Evolutionary conservation across 805 yeast species (phyloP).

Genomic region (Sugiyamaella boreocaroliniensis): DNA sequence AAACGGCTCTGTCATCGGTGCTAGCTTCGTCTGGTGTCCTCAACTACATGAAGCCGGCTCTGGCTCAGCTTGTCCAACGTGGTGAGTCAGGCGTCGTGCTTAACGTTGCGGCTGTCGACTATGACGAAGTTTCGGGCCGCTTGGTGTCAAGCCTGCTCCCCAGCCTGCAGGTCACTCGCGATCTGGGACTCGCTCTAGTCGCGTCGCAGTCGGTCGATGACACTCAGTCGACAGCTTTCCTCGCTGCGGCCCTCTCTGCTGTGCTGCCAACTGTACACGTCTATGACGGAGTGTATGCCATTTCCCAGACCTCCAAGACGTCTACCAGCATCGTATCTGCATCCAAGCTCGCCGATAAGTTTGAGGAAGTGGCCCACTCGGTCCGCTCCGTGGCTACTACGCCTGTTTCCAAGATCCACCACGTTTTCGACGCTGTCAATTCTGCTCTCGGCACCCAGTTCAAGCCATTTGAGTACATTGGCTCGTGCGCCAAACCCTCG

Average conservation of each 20-base stretch:
- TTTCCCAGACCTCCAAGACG: constrained; percentile 40
- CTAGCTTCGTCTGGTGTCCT: constrained; percentile 65
- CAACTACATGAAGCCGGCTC: constrained; percentile 57
- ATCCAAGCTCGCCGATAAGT: constrained; percentile 24
- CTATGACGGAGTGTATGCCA: constrained; percentile 71
- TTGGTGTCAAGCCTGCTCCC: constrained; percentile 59
- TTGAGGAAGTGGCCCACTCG: constrained; percentile 5
- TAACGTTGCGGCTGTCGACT: constrained; percentile 72
- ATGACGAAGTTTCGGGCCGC: constrained; percentile 45
- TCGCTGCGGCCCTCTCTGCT: constrained; percentile 58
- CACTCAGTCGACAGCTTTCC: constrained; percentile 58
- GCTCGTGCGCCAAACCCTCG: constrained; percentile 49
- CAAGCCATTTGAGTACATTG: constrained; percentile 63
- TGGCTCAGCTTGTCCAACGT: constrained; percentile 29
- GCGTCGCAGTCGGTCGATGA: constrained; percentile 59
- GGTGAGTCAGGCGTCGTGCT: constrained; percentile 42
- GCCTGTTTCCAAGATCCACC: constrained; percentile 8
- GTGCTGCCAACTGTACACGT: constrained; percentile 59
- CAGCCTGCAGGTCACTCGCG: constrained; percentile 55
- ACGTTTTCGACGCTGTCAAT: constrained; percentile 38
- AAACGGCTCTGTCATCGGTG: constrained; percentile 32
- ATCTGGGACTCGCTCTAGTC: constrained; percentile 59
- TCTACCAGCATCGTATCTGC: constrained; percentile 29
- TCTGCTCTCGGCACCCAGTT: constrained; percentile 46
- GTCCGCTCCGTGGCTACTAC: not conserved